Evolutionary conservation across 1,284 basidiomycete genomes (phyloP).

Genomic region (Sutorius eximius): DNA sequence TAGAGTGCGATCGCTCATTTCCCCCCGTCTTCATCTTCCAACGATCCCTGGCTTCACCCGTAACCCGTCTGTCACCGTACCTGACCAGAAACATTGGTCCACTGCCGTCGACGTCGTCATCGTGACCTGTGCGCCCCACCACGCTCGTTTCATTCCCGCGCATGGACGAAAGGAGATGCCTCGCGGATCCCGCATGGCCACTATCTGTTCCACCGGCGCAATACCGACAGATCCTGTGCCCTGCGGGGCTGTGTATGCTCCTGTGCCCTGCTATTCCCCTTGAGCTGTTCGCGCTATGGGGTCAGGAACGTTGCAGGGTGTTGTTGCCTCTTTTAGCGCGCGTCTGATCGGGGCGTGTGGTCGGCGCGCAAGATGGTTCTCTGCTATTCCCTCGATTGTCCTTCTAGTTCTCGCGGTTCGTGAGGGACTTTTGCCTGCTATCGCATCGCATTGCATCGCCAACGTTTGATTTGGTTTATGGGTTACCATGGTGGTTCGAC

Average conservation of each 20-base stretch:
- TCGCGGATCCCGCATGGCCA: constrained; percentile 32
- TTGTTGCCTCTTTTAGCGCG: neutral
- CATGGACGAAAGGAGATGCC: constrained; percentile 16
- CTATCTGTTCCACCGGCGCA: constrained; percentile 19
- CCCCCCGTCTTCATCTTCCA: constrained; percentile 9
- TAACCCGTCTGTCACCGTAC: constrained; percentile 20
- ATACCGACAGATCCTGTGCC: constrained; percentile 18
- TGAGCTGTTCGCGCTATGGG: constrained; percentile 17
- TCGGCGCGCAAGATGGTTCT: neutral
- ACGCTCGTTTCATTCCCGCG: constrained; percentile 35
- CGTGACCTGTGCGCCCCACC: constrained; percentile 19
- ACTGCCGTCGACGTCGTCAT: constrained; percentile 25
- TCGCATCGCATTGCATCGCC: neutral
- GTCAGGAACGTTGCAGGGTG: constrained; percentile 1
- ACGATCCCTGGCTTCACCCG: constrained; percentile 7
- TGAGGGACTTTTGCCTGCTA: neutral
- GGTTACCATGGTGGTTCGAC: constrained; percentile 5
- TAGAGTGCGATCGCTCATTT: constrained; percentile 12
- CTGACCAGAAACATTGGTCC: constrained; percentile 18
- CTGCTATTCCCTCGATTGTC: neutral
- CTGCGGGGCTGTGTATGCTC: constrained; percentile 17
- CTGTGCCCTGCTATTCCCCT: constrained; percentile 8
- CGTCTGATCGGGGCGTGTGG: neutral
- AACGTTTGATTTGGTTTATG: neutral
- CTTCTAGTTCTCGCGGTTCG: neutral